Base-by-base conservation (phyloP, 345 rosid genomes). In the Hypericum perforatum region DNA sequence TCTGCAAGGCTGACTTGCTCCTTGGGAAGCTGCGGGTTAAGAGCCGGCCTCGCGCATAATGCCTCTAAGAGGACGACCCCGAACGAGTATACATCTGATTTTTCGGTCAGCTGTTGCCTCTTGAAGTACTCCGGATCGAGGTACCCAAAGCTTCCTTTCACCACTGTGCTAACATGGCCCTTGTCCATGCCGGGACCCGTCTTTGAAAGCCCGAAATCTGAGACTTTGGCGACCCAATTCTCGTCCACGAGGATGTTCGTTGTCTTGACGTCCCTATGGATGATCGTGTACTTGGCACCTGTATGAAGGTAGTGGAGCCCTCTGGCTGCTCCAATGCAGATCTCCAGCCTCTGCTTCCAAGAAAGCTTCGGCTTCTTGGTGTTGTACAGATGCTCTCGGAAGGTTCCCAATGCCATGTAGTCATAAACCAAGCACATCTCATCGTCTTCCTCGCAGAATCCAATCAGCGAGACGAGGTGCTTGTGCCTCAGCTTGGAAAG, bases 251-350 rank as follows among this genome's bases (percentile, higher is more conserved):
- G 78, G 45, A 85, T 88, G 76, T 92, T 88, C n/a, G 96, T 84
- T 9, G 95, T 82, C 71, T 91, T 91, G 0, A 92, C 96, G 52
- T 88, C 98, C 44, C 98, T 63, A 70, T 91, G 98, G 57, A 88
- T 88, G 59, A 91, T 91, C 7, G 94, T 82, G 72, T 84, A 81
- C 59, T 78, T 76, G 0, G 98, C 95, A 14, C 95, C 96, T 0
- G 95, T 87, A 73, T 91, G 98, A 11, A 87, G 82, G 68, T 91
- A 87, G 61, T 91, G 95, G 43, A 85, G 66, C 45, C 98, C 96
- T 58, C 88, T 74, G 2, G 95, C 95, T 0, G 90, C 80, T 59
- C 95, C 94, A 48, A 85, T 81, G 6, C 80, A 84, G 2, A 85
- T 68, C 59, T 88, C 95, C 53, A 88, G 43, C 60, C 96, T 75